phyloP scores from a whole-genome alignment of 78 protist species.

The Dictyostelium discoideum region dicty_2.7 NC_007089.4:702501-703000 shows the following conservation, averaged over 20 bases:
- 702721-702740: constrained; percentile 5
- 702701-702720: background rate
- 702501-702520: constrained; percentile 7
- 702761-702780: background rate
- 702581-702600: constrained; percentile 5
- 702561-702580: background rate
- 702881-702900: background rate
- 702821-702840: background rate
- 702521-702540: background rate
- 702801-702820: constrained; percentile 22
- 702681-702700: background rate
- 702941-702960: constrained; percentile 27
- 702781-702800: constrained; percentile 17
- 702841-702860: constrained; percentile 52
- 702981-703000: constrained; percentile 43
- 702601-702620: background rate
- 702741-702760: background rate
- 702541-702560: background rate
- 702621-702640: background rate
- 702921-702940: background rate
- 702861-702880: constrained; percentile 5
- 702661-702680: background rate
- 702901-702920: constrained; percentile 5
- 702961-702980: constrained; percentile 55
- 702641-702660: background rate